phyloP scores from a whole-genome alignment of 305 asterid species.

The Fraxinus baroniana region DNA sequence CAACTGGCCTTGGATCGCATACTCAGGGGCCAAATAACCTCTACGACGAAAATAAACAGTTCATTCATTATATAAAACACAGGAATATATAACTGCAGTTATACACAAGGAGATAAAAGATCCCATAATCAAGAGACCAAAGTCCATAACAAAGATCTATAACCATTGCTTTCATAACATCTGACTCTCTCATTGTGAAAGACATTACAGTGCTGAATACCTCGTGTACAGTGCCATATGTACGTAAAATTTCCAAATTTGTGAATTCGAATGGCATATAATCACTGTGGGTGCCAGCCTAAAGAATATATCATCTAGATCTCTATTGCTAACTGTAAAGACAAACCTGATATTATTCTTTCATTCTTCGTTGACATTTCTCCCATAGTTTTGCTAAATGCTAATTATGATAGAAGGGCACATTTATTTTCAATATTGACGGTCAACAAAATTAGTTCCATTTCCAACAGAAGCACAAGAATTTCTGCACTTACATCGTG shows the following conservation, averaged over 20 bases:
- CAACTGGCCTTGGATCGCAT: constrained; percentile 74
- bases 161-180: background rate
- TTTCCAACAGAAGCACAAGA: background rate
- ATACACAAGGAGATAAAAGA: background rate
- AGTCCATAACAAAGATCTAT: background rate
- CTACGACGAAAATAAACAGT: constrained; percentile 34
- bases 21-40: constrained; percentile 94
- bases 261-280: background rate
- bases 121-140: background rate
- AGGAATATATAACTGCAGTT: background rate
- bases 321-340: background rate
- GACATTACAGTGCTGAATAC: background rate
- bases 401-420: background rate
- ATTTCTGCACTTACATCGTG: constrained; percentile 59
- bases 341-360: background rate
- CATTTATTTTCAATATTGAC: background rate
- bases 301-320: background rate
- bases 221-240: background rate
- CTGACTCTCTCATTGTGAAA: background rate
- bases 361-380: background rate
- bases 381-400: background rate
- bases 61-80: background rate
- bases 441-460: constrained; percentile 2
- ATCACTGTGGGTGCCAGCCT: background rate
- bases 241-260: background rate